Evolutionary conservation across 352 stramenopile genomes (phyloP).

Genomic region (Pythium chondricola): DNA sequence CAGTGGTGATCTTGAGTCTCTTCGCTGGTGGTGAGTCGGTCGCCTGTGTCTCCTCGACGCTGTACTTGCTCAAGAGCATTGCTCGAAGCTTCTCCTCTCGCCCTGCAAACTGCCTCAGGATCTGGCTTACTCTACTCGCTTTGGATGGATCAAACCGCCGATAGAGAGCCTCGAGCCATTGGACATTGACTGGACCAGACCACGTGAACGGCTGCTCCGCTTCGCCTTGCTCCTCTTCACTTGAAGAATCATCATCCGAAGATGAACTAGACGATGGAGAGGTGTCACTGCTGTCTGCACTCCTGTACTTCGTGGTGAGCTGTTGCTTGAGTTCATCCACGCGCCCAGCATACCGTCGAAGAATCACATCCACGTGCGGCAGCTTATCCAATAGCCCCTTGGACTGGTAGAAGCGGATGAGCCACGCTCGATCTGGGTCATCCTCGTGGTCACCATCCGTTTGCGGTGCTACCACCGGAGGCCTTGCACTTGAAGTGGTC

Average conservation of each 20-base stretch:
- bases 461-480: not conserved
- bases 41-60: not conserved
- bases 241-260: constrained; percentile 15
- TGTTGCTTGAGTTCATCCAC: constrained; percentile 51
- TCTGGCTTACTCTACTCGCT: constrained; percentile 30
- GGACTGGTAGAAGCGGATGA: constrained; percentile 36
- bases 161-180: constrained; percentile 59
- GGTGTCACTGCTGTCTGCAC: not conserved
- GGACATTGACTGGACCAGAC: constrained; percentile 24
- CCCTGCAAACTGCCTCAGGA: constrained; percentile 55
- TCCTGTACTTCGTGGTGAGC: constrained; percentile 44
- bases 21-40: constrained; percentile 14
- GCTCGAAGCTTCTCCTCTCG: constrained; percentile 54
- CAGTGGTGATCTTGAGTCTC: constrained; percentile 12
- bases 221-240: constrained; percentile 11
- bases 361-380: constrained; percentile 48
- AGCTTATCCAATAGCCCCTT: constrained; percentile 39
- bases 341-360: constrained; percentile 48
- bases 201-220: not conserved
- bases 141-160: constrained; percentile 44
- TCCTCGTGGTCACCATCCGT: constrained; percentile 23
- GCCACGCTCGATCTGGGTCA: constrained; percentile 30
- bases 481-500: not conserved
- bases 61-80: constrained; percentile 60
- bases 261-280: constrained; percentile 16